Base-by-base conservation (phyloP, 306 rosid genomes). In the Begonia fuchsioides region DNA sequence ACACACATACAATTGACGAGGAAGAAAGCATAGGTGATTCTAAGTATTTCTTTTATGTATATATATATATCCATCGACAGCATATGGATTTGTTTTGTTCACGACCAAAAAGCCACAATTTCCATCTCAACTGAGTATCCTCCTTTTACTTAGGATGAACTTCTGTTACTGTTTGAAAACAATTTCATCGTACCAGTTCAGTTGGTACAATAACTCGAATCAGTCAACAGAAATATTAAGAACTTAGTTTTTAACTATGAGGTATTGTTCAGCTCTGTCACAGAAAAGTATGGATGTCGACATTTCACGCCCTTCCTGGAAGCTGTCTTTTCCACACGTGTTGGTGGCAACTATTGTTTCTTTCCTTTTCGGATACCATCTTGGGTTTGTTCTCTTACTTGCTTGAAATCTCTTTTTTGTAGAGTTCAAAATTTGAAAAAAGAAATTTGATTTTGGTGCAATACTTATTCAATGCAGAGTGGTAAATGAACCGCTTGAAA, bases 401-500 rank as follows among this genome's bases (percentile, higher is more conserved):
- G 72, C 51, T 54, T 13, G 17, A 47, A 20, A 11, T 54, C 40
- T 13, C 16, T 54, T 54, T 57, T 57, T 55, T 9, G 49, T 14
- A 47, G 50, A 53, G 32, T 44, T 56, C 10, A 11, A 32, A 39
- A 20, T 56, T 18, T 56, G 45, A 12, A 7, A 15, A 8, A 46
- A 44, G 12, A 41, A 46, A 40, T 15, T 12, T 56, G 52, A 46
- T 15, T 35, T 16, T 56, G 38, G 15, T 19, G 17, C 8, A n/a
- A 16, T 20, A 26, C 44, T 49, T 65, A 51, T 52, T 54, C 49
- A 64, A 35, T 61, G 26, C 80, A 90, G 97, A 45, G 95, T 90
- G 50, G 95, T 84, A 54, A 90, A 90, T 65, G 97, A 90, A 75
- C 97, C 97, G 14, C 87, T 90, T 32, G 97, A 84, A 71, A 81